Evolutionary conservation across 352 stramenopile species (phyloP), one percentile per base, ranked within the genome.

Genomic region (Thalassiosira mediterranea): DNA sequence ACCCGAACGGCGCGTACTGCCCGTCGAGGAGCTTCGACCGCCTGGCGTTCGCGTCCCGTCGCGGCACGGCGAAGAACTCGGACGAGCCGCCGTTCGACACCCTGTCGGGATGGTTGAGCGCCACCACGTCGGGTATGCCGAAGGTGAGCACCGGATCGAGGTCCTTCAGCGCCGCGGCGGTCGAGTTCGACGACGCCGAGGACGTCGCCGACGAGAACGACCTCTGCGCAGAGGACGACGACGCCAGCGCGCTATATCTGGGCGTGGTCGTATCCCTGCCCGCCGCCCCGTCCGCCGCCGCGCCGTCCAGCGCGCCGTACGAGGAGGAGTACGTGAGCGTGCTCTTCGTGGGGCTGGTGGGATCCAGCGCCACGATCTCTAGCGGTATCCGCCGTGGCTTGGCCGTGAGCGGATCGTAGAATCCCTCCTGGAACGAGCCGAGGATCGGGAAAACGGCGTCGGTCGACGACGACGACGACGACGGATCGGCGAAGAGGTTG

Each of bases 1-100:
- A 92, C 42, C 86, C 86, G 65, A 92, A 92, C 1, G 83, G 81
- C 38, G 86, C 83, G 65, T 90, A 92, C 48, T 90, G 63, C 8
- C 83, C 83, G 59, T 92, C 72, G 29, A 92, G 63, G 10, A 84
- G 42, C 2, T 69, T 70, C 21, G 74, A 72, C 75, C 71, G 53
- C 54, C 82, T 72, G n/a, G 75, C 37, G 3, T 70, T 70, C 29
- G 65, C 66, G 13, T 83, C 62, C 47, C 73, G 56, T 67, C 25
- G 40, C 53, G 73, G 61, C 31, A 92, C 47, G 19, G 57, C 37
- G 70, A 92, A 92, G 56, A 92, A 90, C 53, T 92, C 86, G 4
- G 78, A 86, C n/a, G 83, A 90, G 5, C 76, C 86, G 17, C 83
- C 83, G 57, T 91, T 90, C 0, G 76, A 61, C 26, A 83, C 67